Evolutionary conservation across 345 rosid genomes (phyloP).

Genomic region (Citrus mangshanensis): DNA sequence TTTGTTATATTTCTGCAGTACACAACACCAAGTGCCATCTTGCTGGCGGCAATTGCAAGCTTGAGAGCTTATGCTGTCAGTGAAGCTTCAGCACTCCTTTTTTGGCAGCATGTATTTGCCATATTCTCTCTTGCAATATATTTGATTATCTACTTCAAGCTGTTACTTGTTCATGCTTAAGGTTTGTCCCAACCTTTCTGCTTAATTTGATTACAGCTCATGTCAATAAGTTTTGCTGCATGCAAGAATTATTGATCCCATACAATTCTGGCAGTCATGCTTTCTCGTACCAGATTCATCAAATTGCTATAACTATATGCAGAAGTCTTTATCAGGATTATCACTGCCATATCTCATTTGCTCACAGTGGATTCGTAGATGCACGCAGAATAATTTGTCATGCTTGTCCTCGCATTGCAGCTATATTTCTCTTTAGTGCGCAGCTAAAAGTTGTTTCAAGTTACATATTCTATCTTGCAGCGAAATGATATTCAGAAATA

Average conservation of each 20-base stretch:
- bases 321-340: too few relatives aligned
- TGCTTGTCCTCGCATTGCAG: neutral
- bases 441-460: neutral
- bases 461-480: neutral
- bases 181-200: neutral
- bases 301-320: neutral
- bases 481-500: neutral
- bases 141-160: conserved; percentile 23
- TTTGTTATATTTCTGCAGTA: conserved; percentile 49
- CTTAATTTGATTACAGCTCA: neutral
- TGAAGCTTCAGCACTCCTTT: conserved; percentile 33
- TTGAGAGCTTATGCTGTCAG: conserved; percentile 30
- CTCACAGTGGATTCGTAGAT: too few relatives aligned
- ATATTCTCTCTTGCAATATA: conserved; percentile 23
- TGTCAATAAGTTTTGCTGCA: neutral
- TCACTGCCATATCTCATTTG: too few relatives aligned
- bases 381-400: too few relatives aligned
- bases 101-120: conserved; percentile 38
- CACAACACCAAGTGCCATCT: conserved; percentile 40
- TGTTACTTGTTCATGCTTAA: conserved; percentile 11
- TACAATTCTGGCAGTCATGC: neutral
- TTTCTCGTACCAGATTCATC: neutral
- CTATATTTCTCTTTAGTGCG: neutral
- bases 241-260: neutral
- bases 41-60: conserved; percentile 31